A percentile compares a stretch with the other conserved stretches of the same genome.
Evolutionary conservation across 2,329 filamentous ascomycete genomes (phyloP).

Genomic region (Chrysosporium keratinophilum): DNA sequence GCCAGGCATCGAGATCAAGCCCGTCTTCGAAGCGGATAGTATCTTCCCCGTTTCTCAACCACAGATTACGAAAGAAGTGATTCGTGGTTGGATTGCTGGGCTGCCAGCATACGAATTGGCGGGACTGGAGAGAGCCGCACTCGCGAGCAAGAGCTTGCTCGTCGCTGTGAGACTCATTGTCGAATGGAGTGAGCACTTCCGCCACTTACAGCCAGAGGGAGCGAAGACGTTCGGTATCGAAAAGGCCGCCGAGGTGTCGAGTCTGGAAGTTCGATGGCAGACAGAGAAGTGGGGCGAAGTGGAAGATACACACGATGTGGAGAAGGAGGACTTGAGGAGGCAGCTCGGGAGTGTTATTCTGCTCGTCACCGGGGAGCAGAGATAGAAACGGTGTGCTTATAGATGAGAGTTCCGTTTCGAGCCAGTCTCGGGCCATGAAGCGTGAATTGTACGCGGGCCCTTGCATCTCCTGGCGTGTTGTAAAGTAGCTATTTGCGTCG

Average conservation of each 20-base stretch:
- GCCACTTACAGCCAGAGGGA: conserved; percentile 38
- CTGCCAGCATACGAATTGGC: conserved; percentile 73
- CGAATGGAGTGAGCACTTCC: conserved; percentile 75
- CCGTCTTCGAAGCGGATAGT: conserved; percentile 66
- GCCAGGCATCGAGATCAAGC: conserved; percentile 69
- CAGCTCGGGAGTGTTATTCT: conserved; percentile 82
- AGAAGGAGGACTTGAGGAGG: conserved; percentile 75
- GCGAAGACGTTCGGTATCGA: conserved; percentile 60
- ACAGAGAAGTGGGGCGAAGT: conserved; percentile 89
- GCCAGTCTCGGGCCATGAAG: not conserved
- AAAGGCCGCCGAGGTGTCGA: conserved; percentile 67
- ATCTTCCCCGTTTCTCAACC: conserved; percentile 68
- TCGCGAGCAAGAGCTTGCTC: conserved; percentile 80
- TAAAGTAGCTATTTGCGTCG: not conserved
- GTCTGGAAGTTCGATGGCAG: conserved; percentile 82
- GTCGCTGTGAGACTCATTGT: conserved; percentile 64
- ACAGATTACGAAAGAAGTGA: conserved; percentile 62
- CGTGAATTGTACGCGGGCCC: not conserved
- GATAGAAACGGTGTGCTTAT: conserved; percentile 14
- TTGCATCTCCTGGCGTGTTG: not conserved
- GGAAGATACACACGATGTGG: conserved; percentile 95
- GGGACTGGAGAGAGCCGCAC: conserved; percentile 68
- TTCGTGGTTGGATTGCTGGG: conserved; percentile 64
- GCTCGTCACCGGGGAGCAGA: conserved; percentile 55
- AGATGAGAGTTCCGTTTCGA: not conserved